Evolutionary conservation across 2,329 filamentous ascomycete species (phyloP).

Genomic region (Curvularia sp.): DNA sequence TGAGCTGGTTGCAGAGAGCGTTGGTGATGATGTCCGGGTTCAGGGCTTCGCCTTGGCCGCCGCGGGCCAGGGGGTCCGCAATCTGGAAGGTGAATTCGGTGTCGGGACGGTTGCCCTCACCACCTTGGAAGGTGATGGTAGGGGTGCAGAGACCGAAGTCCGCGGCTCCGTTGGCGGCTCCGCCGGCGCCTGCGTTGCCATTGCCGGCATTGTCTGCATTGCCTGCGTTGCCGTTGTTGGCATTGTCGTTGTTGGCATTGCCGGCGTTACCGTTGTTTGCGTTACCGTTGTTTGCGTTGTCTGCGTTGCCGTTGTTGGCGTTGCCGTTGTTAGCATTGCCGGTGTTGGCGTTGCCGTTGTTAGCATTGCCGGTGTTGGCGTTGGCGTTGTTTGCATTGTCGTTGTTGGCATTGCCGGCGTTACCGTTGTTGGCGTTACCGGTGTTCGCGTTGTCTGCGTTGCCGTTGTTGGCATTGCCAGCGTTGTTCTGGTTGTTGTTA

Average conservation of each 20-base stretch:
- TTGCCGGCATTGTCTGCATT: conserved; percentile 22
- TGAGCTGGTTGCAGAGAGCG: conserved; percentile 72
- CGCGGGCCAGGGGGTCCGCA: conserved; percentile 65
- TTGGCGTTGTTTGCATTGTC: conserved; percentile 5
- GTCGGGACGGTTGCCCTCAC: conserved; percentile 59
- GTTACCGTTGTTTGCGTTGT: neutral
- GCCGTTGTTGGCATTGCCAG: neutral
- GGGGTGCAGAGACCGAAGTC: conserved; percentile 50
- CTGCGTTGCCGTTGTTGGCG: neutral
- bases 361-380: neutral
- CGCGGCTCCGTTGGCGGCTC: conserved; percentile 28
- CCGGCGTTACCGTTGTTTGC: no score
- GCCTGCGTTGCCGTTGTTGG: conserved; percentile 6
- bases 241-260: conserved; percentile 4
- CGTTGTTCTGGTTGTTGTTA: no score
- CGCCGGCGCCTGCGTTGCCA: conserved; percentile 17
- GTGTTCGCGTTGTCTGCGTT: neutral
- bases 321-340: neutral
- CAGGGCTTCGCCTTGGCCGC: conserved; percentile 70
- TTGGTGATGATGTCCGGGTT: conserved; percentile 79
- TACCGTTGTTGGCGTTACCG: neutral
- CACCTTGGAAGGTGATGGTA: conserved; percentile 67
- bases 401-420: neutral
- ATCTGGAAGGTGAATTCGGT: conserved; percentile 73
- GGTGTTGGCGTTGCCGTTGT: conserved; percentile 5